These are phyloP conservation scores for Nephelium lappaceum DNA, from an alignment of 345 rosid genomes.

Conservation along the genomic window DNA sequence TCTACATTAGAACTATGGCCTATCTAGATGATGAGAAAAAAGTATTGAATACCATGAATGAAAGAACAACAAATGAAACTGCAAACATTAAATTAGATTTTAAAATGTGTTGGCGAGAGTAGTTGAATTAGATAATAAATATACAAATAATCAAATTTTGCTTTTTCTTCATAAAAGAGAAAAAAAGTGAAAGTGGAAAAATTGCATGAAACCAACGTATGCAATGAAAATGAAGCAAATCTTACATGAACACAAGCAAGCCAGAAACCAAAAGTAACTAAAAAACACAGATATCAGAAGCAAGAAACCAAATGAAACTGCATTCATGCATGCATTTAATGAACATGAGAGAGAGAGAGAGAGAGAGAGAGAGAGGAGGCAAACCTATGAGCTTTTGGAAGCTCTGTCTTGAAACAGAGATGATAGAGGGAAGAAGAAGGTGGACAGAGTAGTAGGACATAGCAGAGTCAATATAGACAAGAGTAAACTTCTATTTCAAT, in stretches of 20 bases:
- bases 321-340: not conserved
- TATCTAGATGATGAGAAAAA: too few relatives aligned
- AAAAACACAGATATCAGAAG: not conserved
- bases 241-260: not conserved
- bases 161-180: too few relatives aligned
- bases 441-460: slow-evolving; percentile 23
- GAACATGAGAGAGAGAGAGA: slow-evolving; percentile 18
- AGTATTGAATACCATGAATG: too few relatives aligned
- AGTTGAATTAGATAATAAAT: too few relatives aligned
- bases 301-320: not conserved
- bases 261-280: not conserved
- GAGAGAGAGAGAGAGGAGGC: slow-evolving; percentile 17
- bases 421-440: not conserved
- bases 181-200: too few relatives aligned
- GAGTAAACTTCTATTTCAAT: slow-evolving; percentile 51
- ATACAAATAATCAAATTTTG: too few relatives aligned
- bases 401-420: not conserved
- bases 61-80: too few relatives aligned
- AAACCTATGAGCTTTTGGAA: slow-evolving; percentile 24
- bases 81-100: too few relatives aligned
- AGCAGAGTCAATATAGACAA: slow-evolving; percentile 31
- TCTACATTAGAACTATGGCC: not conserved
- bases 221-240: not conserved
- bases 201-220: not conserved
- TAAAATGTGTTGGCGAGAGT: too few relatives aligned